A percentile compares a stretch with the other conserved stretches of the same genome.
Evolutionary conservation across 2,329 filamentous ascomycete species (phyloP).

Genomic region (Colletotrichum tofieldiae): DNA sequence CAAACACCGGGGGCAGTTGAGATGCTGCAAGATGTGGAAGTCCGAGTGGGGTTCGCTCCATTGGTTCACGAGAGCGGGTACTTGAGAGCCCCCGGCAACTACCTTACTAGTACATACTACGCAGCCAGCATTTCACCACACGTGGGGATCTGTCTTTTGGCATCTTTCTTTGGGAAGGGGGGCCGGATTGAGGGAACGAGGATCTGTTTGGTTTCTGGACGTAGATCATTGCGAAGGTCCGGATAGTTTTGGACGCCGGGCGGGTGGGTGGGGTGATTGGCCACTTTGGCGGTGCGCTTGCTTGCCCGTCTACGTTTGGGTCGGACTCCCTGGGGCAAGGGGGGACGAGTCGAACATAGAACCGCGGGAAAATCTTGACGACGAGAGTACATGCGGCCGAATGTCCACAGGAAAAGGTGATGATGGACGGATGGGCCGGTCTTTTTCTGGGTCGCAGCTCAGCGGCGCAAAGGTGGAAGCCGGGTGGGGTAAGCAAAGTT

Average conservation of each 20-base stretch:
- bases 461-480: not conserved
- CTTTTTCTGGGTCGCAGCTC: not conserved
- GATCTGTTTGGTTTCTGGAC: not conserved
- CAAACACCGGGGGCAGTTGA: not conserved
- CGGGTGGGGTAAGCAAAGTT: not conserved
- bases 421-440: not conserved
- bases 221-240: not conserved
- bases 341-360: not conserved
- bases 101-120: too few relatives aligned
- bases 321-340: not conserved
- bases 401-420: not conserved
- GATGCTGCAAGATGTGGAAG: conserved; percentile 6
- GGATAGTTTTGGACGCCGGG: not conserved
- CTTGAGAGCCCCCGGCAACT: not conserved
- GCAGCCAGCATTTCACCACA: not conserved
- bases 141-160: not conserved
- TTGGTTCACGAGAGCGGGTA: not conserved
- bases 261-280: not conserved
- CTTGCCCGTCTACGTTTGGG: not conserved
- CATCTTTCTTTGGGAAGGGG: not conserved
- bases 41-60: not conserved
- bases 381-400: not conserved
- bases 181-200: not conserved
- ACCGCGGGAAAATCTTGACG: not conserved
- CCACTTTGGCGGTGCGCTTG: not conserved